Evolutionary conservation across 805 yeast genomes (phyloP).

Genomic region (Nakazawaea wickerhamii): DNA sequence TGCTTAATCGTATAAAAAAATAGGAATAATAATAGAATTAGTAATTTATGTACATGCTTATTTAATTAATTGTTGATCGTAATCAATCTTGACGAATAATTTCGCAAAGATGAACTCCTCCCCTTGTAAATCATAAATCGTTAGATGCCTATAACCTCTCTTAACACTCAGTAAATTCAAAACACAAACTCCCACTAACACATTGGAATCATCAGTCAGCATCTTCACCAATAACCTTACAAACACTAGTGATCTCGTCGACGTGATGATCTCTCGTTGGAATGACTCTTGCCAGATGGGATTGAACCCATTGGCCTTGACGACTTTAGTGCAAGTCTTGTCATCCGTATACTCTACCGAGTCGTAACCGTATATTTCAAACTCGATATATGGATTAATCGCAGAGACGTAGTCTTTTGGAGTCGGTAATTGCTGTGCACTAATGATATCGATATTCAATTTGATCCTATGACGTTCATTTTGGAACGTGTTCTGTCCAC

Average conservation of each 20-base stretch:
- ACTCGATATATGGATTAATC: constrained; percentile 55
- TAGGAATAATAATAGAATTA: no score
- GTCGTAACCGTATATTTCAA: constrained; percentile 51
- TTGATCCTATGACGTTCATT: constrained; percentile 17
- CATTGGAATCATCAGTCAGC: constrained; percentile 7
- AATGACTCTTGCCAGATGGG: constrained; percentile 72
- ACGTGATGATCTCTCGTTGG: constrained; percentile 32
- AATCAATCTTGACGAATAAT: constrained; percentile 36
- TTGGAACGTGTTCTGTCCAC: constrained; percentile 16
- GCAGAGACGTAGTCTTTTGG: constrained; percentile 44
- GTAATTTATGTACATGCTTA: background rate
- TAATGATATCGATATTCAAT: constrained; percentile 47
- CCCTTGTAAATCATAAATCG: constrained; percentile 72
- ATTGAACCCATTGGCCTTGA: constrained; percentile 75
- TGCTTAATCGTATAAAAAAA: no score
- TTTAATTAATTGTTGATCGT: constrained; percentile 14
- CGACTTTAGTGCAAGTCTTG: constrained; percentile 24
- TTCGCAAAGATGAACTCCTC: constrained; percentile 59
- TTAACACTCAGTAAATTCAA: constrained; percentile 58
- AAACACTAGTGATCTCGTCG: constrained; percentile 46
- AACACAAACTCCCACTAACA: constrained; percentile 52
- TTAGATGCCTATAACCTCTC: constrained; percentile 78
- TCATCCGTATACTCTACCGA: constrained; percentile 11
- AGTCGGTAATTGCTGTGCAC: constrained; percentile 83
- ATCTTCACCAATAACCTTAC: constrained; percentile 45